Percentiles rank a stretch among this genome's conserved stretches.
Conservation (phyloP, 2,329 filamentous ascomycete species). For the Aspergillus sp. region DNA sequence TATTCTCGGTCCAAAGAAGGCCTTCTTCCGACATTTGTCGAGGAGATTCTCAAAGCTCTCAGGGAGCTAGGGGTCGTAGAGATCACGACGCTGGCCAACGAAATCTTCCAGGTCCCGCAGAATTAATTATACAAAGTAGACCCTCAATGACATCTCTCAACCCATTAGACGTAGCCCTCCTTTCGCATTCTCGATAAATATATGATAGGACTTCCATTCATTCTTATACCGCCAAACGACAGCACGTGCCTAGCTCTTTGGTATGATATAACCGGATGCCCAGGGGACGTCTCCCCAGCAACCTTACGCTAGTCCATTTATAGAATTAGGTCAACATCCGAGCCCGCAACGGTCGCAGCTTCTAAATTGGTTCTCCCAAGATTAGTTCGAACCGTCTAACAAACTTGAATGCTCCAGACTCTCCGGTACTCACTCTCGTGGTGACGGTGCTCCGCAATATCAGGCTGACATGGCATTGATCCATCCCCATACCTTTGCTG, state of each 20-base stretch:
- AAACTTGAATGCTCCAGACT: not conserved
- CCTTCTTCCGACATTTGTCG: not conserved
- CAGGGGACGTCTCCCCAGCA: not conserved
- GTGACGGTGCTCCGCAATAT: not conserved
- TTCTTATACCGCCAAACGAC: not conserved
- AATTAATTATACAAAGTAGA: not conserved
- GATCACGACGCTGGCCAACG: not conserved
- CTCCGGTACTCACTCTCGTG: not conserved
- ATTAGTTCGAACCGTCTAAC: not conserved
- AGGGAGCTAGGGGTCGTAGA: not conserved
- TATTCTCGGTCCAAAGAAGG: conserved; percentile 8
- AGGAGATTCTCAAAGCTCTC: conserved; percentile 8
- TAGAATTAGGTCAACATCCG: not conserved
- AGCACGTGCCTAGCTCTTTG: no score
- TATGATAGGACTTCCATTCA: not conserved
- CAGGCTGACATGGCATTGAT: conserved; percentile 12
- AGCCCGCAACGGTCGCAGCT: not conserved
- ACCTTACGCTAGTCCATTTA: not conserved
- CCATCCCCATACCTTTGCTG: conserved; percentile 3
- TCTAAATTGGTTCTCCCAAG: not conserved
- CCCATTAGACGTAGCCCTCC: not conserved
- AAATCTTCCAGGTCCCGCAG: conserved; percentile 6
- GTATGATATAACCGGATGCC: not conserved
- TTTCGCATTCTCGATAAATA: not conserved
- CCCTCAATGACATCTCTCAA: not conserved